A percentile compares a stretch with the other conserved stretches of the same genome.
phyloP scores from a whole-genome alignment of 345 rosid genomes.

The Eutrema heterophyllum region DNA sequence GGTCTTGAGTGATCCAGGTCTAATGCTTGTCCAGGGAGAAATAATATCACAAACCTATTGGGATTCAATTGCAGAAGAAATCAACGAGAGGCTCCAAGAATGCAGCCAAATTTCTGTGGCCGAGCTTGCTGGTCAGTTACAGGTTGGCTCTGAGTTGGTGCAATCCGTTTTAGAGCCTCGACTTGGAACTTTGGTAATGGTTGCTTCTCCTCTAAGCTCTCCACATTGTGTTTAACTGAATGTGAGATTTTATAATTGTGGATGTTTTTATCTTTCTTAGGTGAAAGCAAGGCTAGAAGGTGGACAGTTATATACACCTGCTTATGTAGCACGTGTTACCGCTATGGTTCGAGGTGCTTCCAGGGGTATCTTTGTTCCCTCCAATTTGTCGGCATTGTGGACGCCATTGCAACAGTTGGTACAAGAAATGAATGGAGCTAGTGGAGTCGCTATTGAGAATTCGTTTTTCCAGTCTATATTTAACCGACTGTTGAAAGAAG shows the following conservation, averaged over 20 bases:
- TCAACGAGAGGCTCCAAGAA: constrained; percentile 93
- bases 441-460: constrained; percentile 71
- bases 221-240: not conserved
- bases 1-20: constrained; percentile 45
- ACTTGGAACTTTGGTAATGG: constrained; percentile 77
- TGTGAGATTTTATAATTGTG: constrained; percentile 1
- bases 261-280: constrained; percentile 32
- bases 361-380: constrained; percentile 83
- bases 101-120: constrained; percentile 91
- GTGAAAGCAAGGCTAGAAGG: constrained; percentile 99
- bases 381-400: constrained; percentile 72
- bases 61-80: constrained; percentile 90
- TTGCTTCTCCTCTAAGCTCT: constrained; percentile 20
- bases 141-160: constrained; percentile 82
- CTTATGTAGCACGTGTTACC: constrained; percentile 85
- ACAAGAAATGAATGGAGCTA: constrained; percentile 86
- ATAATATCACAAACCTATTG: constrained; percentile 86
- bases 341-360: constrained; percentile 97
- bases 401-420: constrained; percentile 71
- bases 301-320: constrained; percentile 93
- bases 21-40: constrained; percentile 81
- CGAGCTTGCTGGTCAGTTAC: constrained; percentile 79
- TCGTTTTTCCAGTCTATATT: constrained; percentile 87
- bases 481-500: constrained; percentile 73
- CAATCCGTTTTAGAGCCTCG: constrained; percentile 86